Percentiles rank a stretch among this genome's conserved stretches.
These are phyloP conservation scores for Pyrenophora seminiperda DNA, from an alignment of 2,329 filamentous ascomycete genomes.

Conservation along the genomic window DNA sequence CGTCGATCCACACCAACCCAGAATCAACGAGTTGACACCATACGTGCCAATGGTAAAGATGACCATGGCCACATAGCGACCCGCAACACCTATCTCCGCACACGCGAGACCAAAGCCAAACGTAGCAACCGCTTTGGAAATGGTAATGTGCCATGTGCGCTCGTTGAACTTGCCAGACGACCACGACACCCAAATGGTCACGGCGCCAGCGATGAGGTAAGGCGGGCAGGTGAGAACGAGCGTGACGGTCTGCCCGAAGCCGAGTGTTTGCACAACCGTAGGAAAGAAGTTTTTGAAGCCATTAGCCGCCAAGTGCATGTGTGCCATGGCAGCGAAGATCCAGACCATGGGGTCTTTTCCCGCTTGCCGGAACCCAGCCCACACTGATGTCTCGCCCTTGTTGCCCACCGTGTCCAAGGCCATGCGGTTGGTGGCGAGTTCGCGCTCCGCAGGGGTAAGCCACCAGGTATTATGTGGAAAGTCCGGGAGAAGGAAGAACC, in stretches of 20 bases:
- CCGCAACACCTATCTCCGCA: conserved; percentile 44
- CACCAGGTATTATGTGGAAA: conserved; percentile 50
- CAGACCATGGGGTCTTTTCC: conserved; percentile 55
- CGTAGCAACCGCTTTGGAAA: conserved; percentile 47
- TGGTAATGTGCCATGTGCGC: conserved; percentile 50
- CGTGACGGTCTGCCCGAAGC: conserved; percentile 57
- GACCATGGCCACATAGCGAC: conserved; percentile 38
- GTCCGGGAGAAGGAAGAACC: conserved; percentile 51
- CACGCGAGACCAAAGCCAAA: conserved; percentile 48
- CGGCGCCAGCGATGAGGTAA: conserved; percentile 31
- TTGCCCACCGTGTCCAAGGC: conserved; percentile 58
- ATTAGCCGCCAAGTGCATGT: conserved; percentile 39
- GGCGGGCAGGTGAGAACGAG: conserved; percentile 54
- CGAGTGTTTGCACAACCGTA: conserved; percentile 57
- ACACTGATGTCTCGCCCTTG: conserved; percentile 51
- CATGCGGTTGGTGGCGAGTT: conserved; percentile 42
- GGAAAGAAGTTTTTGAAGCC: conserved; percentile 56
- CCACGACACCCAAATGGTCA: conserved; percentile 44
- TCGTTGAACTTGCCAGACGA: conserved; percentile 49
- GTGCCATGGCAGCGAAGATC: conserved; percentile 46
- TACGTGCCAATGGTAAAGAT: conserved; percentile 47
- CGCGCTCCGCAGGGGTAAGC: conserved; percentile 54
- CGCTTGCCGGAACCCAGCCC: conserved; percentile 58
- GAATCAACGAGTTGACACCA: conserved; percentile 50
- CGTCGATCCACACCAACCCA: conserved; percentile 54